phyloP scores from a whole-genome alignment of 2,329 filamentous ascomycete species.

The Huntiella bhutanensis region DNA sequence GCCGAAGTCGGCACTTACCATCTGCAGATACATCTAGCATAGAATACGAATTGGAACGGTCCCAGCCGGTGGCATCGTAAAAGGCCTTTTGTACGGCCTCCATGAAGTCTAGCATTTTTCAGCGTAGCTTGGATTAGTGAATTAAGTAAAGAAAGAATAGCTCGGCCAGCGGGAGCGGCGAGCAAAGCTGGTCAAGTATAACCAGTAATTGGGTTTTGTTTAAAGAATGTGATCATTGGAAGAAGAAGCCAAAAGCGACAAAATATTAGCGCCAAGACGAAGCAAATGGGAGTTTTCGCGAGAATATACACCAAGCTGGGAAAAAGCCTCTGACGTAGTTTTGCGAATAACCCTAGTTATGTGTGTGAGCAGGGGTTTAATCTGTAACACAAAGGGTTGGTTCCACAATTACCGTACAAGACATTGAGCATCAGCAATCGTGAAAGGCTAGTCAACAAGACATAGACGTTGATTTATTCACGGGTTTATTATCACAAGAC shows the following conservation, averaged over 20 bases:
- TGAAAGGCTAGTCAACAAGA: no score
- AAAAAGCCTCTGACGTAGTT: neutral
- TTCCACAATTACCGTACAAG: neutral
- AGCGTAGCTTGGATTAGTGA: slow-evolving; percentile 11
- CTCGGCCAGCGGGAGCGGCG: no score
- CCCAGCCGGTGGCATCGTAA: slow-evolving; percentile 72
- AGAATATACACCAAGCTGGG: no score
- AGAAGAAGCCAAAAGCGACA: no score
- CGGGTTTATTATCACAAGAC: neutral
- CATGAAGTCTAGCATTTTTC: slow-evolving; percentile 81
- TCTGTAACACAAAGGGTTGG: neutral
- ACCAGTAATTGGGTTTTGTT: no score
- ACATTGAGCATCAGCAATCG: no score
- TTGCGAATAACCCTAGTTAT: neutral
- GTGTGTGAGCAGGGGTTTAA: neutral
- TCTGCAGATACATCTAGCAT: slow-evolving; percentile 67
- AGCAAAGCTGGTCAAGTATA: no score
- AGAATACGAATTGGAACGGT: slow-evolving; percentile 80
- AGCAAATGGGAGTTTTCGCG: no score
- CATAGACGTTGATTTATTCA: neutral
- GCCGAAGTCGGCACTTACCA: slow-evolving; percentile 29
- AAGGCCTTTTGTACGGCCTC: slow-evolving; percentile 89
- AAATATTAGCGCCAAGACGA: no score
- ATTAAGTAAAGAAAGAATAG: no score
- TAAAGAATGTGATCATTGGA: no score